Base-by-base conservation (phyloP, 2,329 filamentous ascomycete genomes). In the Malbranchea cinnamomea region DNA sequence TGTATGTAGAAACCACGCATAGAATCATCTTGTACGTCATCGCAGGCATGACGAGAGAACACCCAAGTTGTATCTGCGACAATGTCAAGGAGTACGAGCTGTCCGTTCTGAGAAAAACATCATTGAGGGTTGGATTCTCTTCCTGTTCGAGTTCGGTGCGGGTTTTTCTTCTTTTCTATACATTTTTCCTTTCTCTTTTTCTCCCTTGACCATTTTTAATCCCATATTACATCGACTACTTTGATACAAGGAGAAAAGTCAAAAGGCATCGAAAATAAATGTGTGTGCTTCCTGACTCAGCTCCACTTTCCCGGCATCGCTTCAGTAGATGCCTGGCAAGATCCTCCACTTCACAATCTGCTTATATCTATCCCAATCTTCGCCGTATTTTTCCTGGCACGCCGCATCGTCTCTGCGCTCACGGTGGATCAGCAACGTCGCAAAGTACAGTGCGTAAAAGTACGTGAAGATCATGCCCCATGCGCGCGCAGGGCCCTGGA, bases 371-470 rank as follows among this genome's bases (percentile, higher is more conserved):
- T 39, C 35, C 37, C 37, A 39, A 21, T 39, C 37, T 15, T 37
- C 35, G 12, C 37, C 39, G 23, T 43, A 43, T 23, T 43, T 43
- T 26, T 39, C 30, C 18, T 26, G 16, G 24, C 41, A 43, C 16
- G 35, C 41, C 2, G 31, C 34, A 21, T 43, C 41, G 25, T 43
- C 41, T 30, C 41, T 35, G 18, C 30, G 31, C 30, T 43, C 41
- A 14, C 41, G 38, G 23, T 43, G 41, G 22, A 43, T 31, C 8
- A 43, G 33, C 19, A 43, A 26, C 18, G 36, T 20, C 2, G 38
- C 40, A 36, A 43, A 43, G 25, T 40, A 43, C 15, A 41, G 18
- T 17, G 36, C 29, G 14, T 41, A 43, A 24, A 41, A 42, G 29
- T 42, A 42, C 3, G 40, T 41, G 14, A 36, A 33, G 23, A 33